A percentile compares a stretch with the other conserved stretches of the same genome.
Conservation (phyloP, 768 basidiomycete species). For the Agaricus blazei region DNA sequence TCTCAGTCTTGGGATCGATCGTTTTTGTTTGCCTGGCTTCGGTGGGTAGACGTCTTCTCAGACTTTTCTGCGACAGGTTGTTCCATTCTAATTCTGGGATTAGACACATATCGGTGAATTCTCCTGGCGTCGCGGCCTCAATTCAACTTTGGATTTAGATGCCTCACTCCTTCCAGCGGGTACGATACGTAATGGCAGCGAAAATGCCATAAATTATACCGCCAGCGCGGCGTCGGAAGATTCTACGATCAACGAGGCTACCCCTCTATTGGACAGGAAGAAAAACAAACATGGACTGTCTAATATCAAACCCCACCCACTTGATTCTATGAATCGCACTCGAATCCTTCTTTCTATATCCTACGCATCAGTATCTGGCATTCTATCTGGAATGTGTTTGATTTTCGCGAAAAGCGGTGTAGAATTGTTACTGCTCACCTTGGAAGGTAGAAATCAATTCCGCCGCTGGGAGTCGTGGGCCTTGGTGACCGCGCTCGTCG, state of each 20-base stretch:
- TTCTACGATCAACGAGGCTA: constrained; percentile 22
- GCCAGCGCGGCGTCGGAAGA: neutral
- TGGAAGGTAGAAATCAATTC: constrained; percentile 75
- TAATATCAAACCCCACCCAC: constrained; percentile 13
- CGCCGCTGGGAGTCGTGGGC: constrained; percentile 84
- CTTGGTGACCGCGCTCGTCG: constrained; percentile 63
- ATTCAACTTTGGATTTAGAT: constrained; percentile 19
- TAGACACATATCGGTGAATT: constrained; percentile 76
- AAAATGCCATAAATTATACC: constrained; percentile 31
- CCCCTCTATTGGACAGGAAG: constrained; percentile 49
- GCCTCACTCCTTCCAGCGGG: constrained; percentile 22
- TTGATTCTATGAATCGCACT: constrained; percentile 35
- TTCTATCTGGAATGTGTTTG: constrained; percentile 87
- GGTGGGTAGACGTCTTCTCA: constrained; percentile 38
- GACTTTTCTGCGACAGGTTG: neutral
- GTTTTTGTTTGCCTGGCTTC: constrained; percentile 55
- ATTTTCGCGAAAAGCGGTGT: constrained; percentile 93
- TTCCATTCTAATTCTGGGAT: neutral
- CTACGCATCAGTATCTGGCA: constrained; percentile 85
- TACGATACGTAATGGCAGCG: constrained; percentile 30
- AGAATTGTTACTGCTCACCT: constrained; percentile 76
- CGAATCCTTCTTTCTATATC: constrained; percentile 70
- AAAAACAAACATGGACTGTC: constrained; percentile 5
- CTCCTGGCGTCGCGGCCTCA: constrained; percentile 40
- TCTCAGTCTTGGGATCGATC: constrained; percentile 60